Base-by-base conservation (phyloP, 176 grass and related monocot genomes). In the Hordeum marinum region DNA sequence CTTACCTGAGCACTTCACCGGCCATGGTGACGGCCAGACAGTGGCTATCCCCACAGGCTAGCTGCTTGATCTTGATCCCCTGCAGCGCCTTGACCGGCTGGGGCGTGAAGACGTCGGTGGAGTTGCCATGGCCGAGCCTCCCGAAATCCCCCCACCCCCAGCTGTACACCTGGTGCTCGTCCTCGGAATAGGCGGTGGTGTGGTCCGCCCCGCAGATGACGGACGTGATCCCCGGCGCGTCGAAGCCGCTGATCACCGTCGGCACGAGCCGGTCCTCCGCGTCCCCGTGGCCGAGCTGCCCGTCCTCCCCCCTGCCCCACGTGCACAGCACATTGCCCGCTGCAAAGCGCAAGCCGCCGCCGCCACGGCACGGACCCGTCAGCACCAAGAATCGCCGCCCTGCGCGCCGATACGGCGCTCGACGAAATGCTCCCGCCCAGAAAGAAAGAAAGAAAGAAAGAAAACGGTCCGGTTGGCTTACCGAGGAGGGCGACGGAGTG, bases 141-240 rank as follows among this genome's bases (percentile, higher is more conserved):
- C 96, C 96, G 59, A 99, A 99, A 72, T 99, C 93, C 6, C 96
- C 96, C 96, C 96, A 99, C 0, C 96, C 96, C 96, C 96, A 99
- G 83, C 96, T 99, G 72, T 99, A 99, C 45, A 96, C 86, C 84
- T 99, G 93, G 46, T 62, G 64, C 75, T 94, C 86, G 42, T 81
- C 84, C 86, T 96, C 88, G 55, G 93, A 99, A 86, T 89, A 94
- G 24, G 96, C 96, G 37, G 91, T 99, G 69, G 96, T 99, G 85
- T 99, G 96, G 83, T 99, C 96, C 34, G 96, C 96, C 40, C 96
- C 96, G 89, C 96, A 99, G 80, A 88, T 96, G 72, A 99, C 86
- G 17, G 90, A 92, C 77, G 75, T 50, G 63, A 96, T 92, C 77
- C 84, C 89, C 10, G 88, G 85, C 86, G 69, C 79, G 46, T 92